Base-by-base conservation (phyloP, 768 basidiomycete species). In the Kwoniella sp. region DNA sequence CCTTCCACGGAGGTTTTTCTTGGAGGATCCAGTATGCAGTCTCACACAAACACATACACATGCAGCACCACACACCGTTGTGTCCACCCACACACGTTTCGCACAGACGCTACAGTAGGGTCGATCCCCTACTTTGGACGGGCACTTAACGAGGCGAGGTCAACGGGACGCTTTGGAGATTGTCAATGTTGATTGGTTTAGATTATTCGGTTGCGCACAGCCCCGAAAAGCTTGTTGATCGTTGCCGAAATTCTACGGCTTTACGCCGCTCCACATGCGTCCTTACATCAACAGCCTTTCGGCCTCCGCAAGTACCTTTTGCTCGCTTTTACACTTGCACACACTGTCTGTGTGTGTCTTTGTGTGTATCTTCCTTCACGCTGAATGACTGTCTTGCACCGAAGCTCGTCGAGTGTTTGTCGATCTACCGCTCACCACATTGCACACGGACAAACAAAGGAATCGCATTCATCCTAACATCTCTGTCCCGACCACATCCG, bases 41-140 rank as follows among this genome's bases (percentile, higher is more conserved):
- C n/a, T n/a, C 11, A 30, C 54, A 55, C n/a, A 30, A 26, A 20
- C 54, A 55, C 54, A 55, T 9, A 30, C 31, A 55, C 54, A 55
- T 29, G 9, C 29, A 31, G 28, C 12, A 15, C 17, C 29, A 55
- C n/a, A 4, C 48, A 50, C 25, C 51, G 15, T n/a, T 31, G 54
- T 34, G 20, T 31, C 15, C 13, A 34, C 34, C 34, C 34, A 13
- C 9, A 45, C 41, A 17, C 41, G 41, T 45, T 45, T 45, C 41
- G 41, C 41, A 45, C 41, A 7, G 41, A 45, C 41, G 4, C 17
- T 45, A 45, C 15, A 11, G 20, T 17, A 31, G 29, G 52, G 29
- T 54, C 8, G n/a, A 22, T 51, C 17, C 17, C 25, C 1, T 17
- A 2, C 30, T n/a, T 55, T 15, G 54, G 54, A 55, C 17, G 29